Evolutionary conservation across 1,139 yeast genomes (phyloP), one percentile per base, ranked within the genome.

Genomic region (Candida neerlandica): DNA sequence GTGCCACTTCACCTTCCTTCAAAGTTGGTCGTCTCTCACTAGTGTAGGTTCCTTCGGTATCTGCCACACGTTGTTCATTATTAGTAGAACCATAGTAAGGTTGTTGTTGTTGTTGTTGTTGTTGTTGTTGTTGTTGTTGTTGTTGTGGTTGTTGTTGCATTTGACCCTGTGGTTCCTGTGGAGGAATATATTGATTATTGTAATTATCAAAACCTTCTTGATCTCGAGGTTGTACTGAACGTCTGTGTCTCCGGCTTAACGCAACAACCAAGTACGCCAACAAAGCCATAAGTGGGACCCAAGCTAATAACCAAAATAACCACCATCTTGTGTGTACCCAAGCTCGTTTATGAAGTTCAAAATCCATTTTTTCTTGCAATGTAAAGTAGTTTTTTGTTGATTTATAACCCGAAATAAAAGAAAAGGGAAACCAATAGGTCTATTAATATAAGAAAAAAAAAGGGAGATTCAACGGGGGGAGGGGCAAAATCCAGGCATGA

Each of bases 281-380:
- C 40, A 35, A 35, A 2, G 12, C 26, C 14, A 35, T 35, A 19
- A 35, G 18, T 10, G 40, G 40, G 19, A 35, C 19, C 40, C 27
- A 35, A 19, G 40, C 40, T 16, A 21, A 18, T 10, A 35, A 35
- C 40, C 40, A 35, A 35, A 35, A 35, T 27, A 35, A 35, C 40
- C 40, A 35, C 40, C 40, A 35, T 35, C 40, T 35, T 12, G 27
- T 5, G 12, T 18, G 27, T 11, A 35, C 40, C 40, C 40, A 35
- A 18, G 6, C n/a, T 35, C 40, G 10, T 19, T 18, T 35, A 11
- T 35, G 40, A 12, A 35, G 18, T 12, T 18, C 23, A n/a, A 16
- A 26, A 11, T 16, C 15, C 40, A 35, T 35, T 35, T 15, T 18
- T 11, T 7, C 10, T 35, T 35, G 4, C 2, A 18, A 35, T 10